These are phyloP conservation scores for Tylopilus felleus DNA, from an alignment of 768 basidiomycete species.

Conservation along the genomic window DNA sequence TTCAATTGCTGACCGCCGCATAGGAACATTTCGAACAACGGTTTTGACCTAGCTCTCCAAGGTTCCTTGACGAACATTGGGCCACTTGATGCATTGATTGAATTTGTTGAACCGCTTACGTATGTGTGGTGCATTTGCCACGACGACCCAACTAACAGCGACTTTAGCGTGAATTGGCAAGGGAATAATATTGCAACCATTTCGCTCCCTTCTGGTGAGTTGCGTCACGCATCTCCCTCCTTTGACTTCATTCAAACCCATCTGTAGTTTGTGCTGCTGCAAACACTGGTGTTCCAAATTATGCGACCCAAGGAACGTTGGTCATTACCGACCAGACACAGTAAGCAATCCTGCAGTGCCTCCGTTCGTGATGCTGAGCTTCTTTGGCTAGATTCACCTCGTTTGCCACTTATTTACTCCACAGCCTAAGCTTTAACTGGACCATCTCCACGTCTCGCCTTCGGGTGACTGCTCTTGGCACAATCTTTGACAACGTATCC, in stretches of 20 bases:
- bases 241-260: background rate
- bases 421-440: slow-evolving; percentile 65
- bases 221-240: background rate
- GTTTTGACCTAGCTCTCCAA: slow-evolving; percentile 58
- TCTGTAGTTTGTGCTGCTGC: slow-evolving; percentile 62
- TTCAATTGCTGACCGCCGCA: slow-evolving; percentile 48
- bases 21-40: slow-evolving; percentile 54
- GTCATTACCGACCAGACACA: slow-evolving; percentile 50
- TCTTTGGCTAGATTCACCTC: slow-evolving; percentile 48
- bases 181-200: slow-evolving; percentile 63
- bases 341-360: slow-evolving; percentile 33
- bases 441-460: slow-evolving; percentile 64
- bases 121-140: slow-evolving; percentile 30
- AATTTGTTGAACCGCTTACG: slow-evolving; percentile 61
- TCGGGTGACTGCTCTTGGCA: slow-evolving; percentile 61
- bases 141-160: background rate
- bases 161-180: slow-evolving; percentile 56
- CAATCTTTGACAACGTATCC: slow-evolving; percentile 62
- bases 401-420: slow-evolving; percentile 64
- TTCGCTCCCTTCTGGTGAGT: slow-evolving; percentile 53
- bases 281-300: slow-evolving; percentile 63
- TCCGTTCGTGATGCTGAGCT: background rate
- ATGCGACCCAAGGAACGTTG: slow-evolving; percentile 48
- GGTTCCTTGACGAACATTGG: slow-evolving; percentile 62
- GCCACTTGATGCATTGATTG: slow-evolving; percentile 66